phyloP scores from a whole-genome alignment of 352 stramenopile species.

The Salisapilia sapeloensis region DNA sequence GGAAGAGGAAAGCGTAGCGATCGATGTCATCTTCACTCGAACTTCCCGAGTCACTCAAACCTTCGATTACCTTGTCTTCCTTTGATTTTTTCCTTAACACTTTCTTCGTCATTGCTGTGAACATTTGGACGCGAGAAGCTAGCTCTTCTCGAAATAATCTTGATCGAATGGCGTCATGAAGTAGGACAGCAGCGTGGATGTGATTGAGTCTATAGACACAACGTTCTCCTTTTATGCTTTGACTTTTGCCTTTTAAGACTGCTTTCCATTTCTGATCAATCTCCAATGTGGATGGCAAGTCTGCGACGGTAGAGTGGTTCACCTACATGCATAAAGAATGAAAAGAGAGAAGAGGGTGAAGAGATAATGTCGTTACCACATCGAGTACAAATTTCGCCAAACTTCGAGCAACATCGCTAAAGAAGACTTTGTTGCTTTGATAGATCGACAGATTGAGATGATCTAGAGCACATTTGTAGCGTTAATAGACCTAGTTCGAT shows the following conservation, averaged over 20 bases:
- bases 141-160: slow-evolving; percentile 48
- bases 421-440: slow-evolving; percentile 35
- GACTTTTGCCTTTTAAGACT: slow-evolving; percentile 25
- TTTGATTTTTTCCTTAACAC: no score
- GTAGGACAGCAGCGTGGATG: slow-evolving; percentile 19
- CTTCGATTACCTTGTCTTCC: no score
- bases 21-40: no score
- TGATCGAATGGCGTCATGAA: slow-evolving; percentile 31
- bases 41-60: no score
- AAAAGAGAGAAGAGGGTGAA: not conserved
- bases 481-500: no score
- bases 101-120: slow-evolving; percentile 17
- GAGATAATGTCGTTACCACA: slow-evolving; percentile 10
- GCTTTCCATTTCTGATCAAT: slow-evolving; percentile 33
- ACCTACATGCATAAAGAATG: slow-evolving; percentile 7
- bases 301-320: slow-evolving; percentile 17
- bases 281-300: slow-evolving; percentile 25
- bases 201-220: slow-evolving; percentile 27
- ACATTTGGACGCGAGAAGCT: slow-evolving; percentile 25
- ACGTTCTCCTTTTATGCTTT: slow-evolving; percentile 30
- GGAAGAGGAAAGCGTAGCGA: no score
- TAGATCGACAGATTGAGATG: slow-evolving; percentile 30
- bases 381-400: slow-evolving; percentile 48
- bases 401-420: slow-evolving; percentile 27
- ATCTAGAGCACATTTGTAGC: slow-evolving; percentile 9